These are phyloP conservation scores for Trichosporon faecale DNA, from an alignment of 1,284 basidiomycete genomes.

Conservation along the genomic window DNA sequence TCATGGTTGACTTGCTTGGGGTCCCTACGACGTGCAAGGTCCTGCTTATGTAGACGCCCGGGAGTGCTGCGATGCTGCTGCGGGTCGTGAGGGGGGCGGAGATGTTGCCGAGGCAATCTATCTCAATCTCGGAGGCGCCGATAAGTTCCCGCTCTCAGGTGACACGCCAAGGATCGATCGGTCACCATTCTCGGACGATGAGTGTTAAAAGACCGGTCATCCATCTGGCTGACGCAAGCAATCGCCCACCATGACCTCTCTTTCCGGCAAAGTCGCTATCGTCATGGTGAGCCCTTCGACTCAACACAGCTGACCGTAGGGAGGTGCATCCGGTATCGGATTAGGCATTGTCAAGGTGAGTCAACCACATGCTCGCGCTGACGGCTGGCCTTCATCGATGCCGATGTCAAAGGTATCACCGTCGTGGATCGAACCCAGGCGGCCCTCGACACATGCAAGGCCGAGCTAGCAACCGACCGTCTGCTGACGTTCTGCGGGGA, in stretches of 20 bases:
- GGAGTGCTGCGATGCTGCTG: too few relatives aligned
- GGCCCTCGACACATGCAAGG: not conserved
- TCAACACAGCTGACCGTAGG: conserved; percentile 12
- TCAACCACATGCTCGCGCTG: too few relatives aligned
- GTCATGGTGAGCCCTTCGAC: conserved; percentile 4
- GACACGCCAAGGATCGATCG: not conserved
- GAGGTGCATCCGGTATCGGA: conserved; percentile 29
- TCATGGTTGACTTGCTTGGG: not conserved
- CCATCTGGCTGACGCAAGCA: not conserved
- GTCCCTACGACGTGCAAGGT: too few relatives aligned
- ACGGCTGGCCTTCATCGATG: conserved; percentile 19
- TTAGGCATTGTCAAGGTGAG: conserved; percentile 21
- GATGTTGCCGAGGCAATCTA: not conserved
- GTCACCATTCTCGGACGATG: not conserved
- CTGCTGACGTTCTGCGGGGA: conserved; percentile 20
- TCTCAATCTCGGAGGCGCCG: not conserved
- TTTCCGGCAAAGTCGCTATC: conserved; percentile 19
- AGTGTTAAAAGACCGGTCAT: not conserved
- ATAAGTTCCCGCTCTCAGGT: not conserved
- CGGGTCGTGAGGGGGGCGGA: not conserved
- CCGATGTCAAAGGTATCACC: conserved; percentile 23
- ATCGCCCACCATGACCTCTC: conserved; percentile 3
- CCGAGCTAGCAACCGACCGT: conserved; percentile 5
- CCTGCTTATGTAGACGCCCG: not conserved
- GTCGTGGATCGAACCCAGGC: conserved; percentile 22